These are phyloP conservation scores for Amanita muscaria DNA, from an alignment of 768 basidiomycete species.

Conservation along the genomic window DNA sequence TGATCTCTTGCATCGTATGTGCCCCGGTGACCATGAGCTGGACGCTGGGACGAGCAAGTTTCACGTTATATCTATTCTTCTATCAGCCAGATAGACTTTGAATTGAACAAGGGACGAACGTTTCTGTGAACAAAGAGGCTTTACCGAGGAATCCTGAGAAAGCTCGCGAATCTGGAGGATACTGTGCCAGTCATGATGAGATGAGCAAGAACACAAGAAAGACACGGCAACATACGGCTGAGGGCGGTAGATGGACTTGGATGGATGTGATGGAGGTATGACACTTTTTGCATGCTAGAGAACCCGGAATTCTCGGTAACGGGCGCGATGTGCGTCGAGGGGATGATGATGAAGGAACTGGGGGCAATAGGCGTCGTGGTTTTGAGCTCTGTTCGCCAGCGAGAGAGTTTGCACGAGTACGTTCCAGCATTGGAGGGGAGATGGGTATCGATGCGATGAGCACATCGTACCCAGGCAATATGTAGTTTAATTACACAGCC, in stretches of 20 bases:
- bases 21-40: constrained; percentile 58
- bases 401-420: constrained; percentile 16
- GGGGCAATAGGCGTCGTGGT: constrained; percentile 14
- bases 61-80: constrained; percentile 36
- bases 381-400: constrained; percentile 8
- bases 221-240: constrained; percentile 21
- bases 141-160: constrained; percentile 52
- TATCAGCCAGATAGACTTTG: background rate
- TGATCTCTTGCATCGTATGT: constrained; percentile 51
- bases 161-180: constrained; percentile 35
- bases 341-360: constrained; percentile 12
- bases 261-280: constrained; percentile 35
- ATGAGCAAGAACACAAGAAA: background rate
- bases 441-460: too few species aligned
- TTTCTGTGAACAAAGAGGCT: constrained; percentile 49
- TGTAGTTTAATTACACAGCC: too few species aligned
- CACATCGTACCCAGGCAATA: too few species aligned
- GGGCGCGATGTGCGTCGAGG: constrained; percentile 30
- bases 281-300: constrained; percentile 39
- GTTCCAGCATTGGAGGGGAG: constrained; percentile 9
- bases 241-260: constrained; percentile 31
- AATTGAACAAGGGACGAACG: constrained; percentile 25
- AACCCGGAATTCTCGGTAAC: constrained; percentile 39
- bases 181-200: constrained; percentile 19
- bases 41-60: constrained; percentile 34